These are phyloP conservation scores for Penicillium sp. DNA, from an alignment of 2,329 filamentous ascomycete species.

Conservation along the genomic window DNA sequence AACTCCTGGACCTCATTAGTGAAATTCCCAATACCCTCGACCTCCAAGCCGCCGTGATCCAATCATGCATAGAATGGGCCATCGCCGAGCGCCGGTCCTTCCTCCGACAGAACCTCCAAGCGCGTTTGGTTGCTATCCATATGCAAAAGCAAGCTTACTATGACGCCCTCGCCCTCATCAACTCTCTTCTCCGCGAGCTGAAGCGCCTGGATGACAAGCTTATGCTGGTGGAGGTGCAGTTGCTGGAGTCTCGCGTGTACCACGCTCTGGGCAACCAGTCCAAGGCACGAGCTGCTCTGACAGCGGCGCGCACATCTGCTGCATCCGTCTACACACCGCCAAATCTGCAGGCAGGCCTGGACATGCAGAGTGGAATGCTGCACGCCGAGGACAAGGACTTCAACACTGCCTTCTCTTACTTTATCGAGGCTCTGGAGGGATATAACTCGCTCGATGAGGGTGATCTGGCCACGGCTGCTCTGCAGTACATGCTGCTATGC, in stretches of 20 bases:
- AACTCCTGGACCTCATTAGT: constrained; percentile 91
- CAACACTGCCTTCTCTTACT: constrained; percentile 97
- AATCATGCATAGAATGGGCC: constrained; percentile 99
- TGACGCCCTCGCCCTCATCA: constrained; percentile 93
- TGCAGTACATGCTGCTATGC: constrained; percentile 99
- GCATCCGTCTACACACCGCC: constrained; percentile 97
- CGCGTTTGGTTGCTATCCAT: constrained; percentile 84
- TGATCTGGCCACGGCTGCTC: constrained; percentile 83
- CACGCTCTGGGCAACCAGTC: constrained; percentile 94
- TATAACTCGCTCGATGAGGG: constrained; percentile 91
- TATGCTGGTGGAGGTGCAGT: constrained; percentile 93
- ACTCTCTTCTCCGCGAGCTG: constrained; percentile 88
- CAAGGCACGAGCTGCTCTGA: constrained; percentile 91
- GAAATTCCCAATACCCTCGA: constrained; percentile 92
- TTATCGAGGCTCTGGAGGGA: constrained; percentile 96
- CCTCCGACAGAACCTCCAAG: constrained; percentile 96
- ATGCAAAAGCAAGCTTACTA: constrained; percentile 98
- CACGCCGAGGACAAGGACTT: constrained; percentile 99
- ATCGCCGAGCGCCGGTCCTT: constrained; percentile 91
- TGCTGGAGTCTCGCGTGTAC: constrained; percentile 94
- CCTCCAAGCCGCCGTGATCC: constrained; percentile 89
- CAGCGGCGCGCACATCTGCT: constrained; percentile 87
- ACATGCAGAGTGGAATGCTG: constrained; percentile 99
- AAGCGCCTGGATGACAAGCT: constrained; percentile 98
- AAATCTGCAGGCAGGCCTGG: constrained; percentile 86